Percentiles rank a stretch among this genome's conserved stretches.
phyloP scores from a whole-genome alignment of 768 basidiomycete species.

The Asterophora parasitica region DNA sequence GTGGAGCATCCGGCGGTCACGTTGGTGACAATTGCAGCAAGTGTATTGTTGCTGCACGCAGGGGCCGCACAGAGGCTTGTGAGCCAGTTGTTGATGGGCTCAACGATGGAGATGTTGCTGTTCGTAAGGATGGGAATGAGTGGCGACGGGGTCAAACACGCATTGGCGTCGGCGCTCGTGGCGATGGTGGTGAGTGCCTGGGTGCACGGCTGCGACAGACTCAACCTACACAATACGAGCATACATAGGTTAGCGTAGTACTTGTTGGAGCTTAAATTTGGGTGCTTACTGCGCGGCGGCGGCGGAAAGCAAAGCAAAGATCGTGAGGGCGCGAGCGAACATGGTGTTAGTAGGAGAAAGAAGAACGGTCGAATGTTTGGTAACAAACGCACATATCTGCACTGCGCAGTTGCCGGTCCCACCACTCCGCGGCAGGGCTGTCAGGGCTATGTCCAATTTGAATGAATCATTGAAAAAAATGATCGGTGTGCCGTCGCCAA shows the following conservation, averaged over 20 bases:
- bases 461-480: no score
- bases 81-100: constrained; percentile 57
- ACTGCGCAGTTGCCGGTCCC: no score
- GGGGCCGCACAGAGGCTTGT: constrained; percentile 45
- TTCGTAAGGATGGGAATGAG: constrained; percentile 39
- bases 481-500: no score
- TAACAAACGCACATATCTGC: no score
- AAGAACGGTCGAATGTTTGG: not conserved
- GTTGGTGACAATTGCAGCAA: constrained; percentile 50
- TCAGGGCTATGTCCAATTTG: no score
- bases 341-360: constrained; percentile 1
- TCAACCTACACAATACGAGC: constrained; percentile 6
- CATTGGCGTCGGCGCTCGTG: constrained; percentile 35
- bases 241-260: not conserved
- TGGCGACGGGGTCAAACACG: constrained; percentile 45
- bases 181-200: constrained; percentile 41
- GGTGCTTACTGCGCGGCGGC: constrained; percentile 15
- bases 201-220: constrained; percentile 46
- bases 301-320: constrained; percentile 13
- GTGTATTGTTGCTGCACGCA: constrained; percentile 55
- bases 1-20: constrained; percentile 43
- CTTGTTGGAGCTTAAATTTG: not conserved
- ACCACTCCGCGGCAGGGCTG: no score
- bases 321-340: constrained; percentile 10
- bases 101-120: constrained; percentile 32